These are phyloP conservation scores for Exophiala mesophila DNA, from an alignment of 2,329 filamentous ascomycete species.

Conservation along the genomic window DNA sequence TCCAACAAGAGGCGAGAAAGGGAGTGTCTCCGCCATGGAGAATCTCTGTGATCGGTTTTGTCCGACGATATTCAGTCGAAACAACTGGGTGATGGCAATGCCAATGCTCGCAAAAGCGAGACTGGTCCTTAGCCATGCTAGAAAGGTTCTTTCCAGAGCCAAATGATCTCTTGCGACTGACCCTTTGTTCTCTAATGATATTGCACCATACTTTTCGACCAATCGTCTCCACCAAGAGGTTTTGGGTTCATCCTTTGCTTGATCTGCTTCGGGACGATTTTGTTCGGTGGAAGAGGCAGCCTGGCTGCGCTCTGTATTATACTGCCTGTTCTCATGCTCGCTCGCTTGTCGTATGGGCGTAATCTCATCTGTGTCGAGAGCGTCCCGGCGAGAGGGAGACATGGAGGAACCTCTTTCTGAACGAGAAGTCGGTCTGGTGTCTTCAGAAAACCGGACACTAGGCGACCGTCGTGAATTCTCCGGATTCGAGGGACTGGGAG, in stretches of 20 bases:
- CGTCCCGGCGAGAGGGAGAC: constrained; percentile 15
- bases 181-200: constrained; percentile 63
- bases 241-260: constrained; percentile 12
- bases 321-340: constrained; percentile 16
- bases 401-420: constrained; percentile 9
- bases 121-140: constrained; percentile 63
- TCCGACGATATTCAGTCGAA: constrained; percentile 55
- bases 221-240: constrained; percentile 44
- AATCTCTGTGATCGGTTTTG: constrained; percentile 10
- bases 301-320: constrained; percentile 14
- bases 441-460: constrained; percentile 23
- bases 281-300: constrained; percentile 1
- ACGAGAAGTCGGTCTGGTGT: constrained; percentile 14
- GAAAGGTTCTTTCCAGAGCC: constrained; percentile 62
- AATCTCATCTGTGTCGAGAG: constrained; percentile 20
- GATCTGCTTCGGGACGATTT: background rate
- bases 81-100: constrained; percentile 62
- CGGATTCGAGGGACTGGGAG: background rate
- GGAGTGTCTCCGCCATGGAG: constrained; percentile 8
- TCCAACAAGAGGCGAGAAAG: constrained; percentile 24
- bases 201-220: constrained; percentile 56
- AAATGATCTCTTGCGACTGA: constrained; percentile 62
- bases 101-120: constrained; percentile 62
- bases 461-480: constrained; percentile 6
- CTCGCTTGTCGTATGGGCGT: constrained; percentile 23